Evolutionary conservation across 352 stramenopile species (phyloP).

Genomic region (Saprolegnia parasitica): DNA sequence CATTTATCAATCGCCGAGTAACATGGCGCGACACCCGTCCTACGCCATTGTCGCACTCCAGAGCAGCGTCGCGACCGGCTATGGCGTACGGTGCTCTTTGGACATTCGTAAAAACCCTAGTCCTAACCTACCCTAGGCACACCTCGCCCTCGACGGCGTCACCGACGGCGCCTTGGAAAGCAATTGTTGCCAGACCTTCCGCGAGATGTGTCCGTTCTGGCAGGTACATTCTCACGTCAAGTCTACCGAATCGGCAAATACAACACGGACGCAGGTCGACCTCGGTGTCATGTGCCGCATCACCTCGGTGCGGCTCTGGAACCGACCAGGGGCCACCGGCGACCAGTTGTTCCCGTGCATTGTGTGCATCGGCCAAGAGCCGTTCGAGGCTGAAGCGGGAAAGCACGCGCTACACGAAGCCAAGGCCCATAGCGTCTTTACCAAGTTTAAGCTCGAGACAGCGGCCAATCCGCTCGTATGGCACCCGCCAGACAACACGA

Average conservation of each 20-base stretch:
- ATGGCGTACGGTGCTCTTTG: constrained; percentile 19
- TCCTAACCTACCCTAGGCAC: constrained; percentile 24
- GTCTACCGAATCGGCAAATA: constrained; percentile 36
- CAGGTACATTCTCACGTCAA: constrained; percentile 41
- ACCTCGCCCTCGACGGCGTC: constrained; percentile 40
- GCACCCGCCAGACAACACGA: constrained; percentile 47
- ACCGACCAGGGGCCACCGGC: constrained; percentile 13
- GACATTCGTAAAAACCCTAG: not conserved
- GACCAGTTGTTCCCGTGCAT: constrained; percentile 36
- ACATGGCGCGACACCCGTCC: constrained; percentile 40
- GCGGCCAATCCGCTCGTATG: constrained; percentile 36
- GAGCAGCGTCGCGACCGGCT: constrained; percentile 63
- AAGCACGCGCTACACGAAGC: constrained; percentile 56
- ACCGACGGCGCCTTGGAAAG: constrained; percentile 21
- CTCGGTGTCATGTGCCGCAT: constrained; percentile 21
- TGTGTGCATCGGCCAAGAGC: constrained; percentile 48
- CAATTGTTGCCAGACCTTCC: constrained; percentile 54
- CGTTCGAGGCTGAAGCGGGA: constrained; percentile 58
- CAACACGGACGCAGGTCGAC: constrained; percentile 33
- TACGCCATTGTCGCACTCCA: constrained; percentile 37
- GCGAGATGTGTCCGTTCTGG: constrained; percentile 77
- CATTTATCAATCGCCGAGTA: constrained; percentile 52
- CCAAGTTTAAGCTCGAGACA: constrained; percentile 36
- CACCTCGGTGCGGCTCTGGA: constrained; percentile 27
- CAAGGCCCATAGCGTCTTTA: constrained; percentile 48